Conservation (phyloP, 306 rosid genomes). For the Oxytropis ochrocephala region DNA sequence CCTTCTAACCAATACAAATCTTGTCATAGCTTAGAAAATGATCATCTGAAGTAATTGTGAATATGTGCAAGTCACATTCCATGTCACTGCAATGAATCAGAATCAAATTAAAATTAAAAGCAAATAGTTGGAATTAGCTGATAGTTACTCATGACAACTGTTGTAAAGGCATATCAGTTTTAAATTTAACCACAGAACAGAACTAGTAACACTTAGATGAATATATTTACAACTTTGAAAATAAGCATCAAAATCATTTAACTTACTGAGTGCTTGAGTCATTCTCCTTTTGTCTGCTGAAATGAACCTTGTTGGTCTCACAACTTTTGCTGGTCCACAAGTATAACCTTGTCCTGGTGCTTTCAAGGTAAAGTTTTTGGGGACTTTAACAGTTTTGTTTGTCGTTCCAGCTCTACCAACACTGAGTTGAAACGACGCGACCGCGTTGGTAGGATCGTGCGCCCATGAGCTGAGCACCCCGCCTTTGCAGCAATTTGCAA, state of each 20-base stretch:
- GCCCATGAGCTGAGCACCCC: conserved; percentile 78
- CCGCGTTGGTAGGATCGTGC: conserved; percentile 66
- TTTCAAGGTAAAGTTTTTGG: conserved; percentile 66
- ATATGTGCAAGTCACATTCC: conserved; percentile 84
- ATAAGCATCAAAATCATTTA: background rate
- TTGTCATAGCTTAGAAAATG: no score
- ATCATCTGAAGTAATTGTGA: conserved; percentile 73
- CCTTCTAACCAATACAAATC: no score
- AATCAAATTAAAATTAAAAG: background rate
- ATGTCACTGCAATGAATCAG: conserved; percentile 66
- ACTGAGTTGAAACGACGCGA: conserved; percentile 65
- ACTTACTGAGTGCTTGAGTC: conserved; percentile 81
- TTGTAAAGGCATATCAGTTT: background rate
- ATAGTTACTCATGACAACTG: background rate
- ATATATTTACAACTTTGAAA: background rate
- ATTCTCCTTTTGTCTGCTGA: conserved; percentile 65
- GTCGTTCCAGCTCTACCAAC: conserved; percentile 79
- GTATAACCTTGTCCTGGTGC: conserved; percentile 92
- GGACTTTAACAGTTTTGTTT: conserved; percentile 58
- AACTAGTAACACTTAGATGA: background rate
- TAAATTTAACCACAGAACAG: background rate
- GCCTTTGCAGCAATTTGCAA: conserved; percentile 89
- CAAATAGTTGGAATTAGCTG: background rate
- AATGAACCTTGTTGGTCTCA: conserved; percentile 46
- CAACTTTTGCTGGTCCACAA: conserved; percentile 59